phyloP scores from a whole-genome alignment of 2,329 filamentous ascomycete species.

The Parafenestella ontariensis region DNA sequence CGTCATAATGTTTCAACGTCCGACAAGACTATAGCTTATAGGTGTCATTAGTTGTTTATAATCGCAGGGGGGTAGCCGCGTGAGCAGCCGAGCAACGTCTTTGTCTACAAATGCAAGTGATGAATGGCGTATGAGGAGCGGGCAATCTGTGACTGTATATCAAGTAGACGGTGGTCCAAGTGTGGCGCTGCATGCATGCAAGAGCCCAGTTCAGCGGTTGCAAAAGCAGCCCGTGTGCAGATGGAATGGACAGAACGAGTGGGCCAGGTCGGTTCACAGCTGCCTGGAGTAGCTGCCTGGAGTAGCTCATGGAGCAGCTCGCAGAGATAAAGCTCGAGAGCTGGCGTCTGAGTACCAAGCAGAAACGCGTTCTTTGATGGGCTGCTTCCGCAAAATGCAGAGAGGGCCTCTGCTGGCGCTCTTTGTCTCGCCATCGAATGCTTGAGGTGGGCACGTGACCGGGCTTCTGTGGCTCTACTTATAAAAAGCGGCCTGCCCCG shows the following conservation, averaged over 20 bases:
- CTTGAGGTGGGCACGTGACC: neutral
- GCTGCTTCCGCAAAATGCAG: neutral
- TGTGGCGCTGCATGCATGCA: too few species aligned
- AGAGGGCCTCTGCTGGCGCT: neutral
- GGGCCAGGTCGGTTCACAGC: too few species aligned
- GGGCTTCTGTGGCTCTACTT: neutral
- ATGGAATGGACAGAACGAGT: neutral
- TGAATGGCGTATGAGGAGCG: neutral
- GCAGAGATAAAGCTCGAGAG: neutral
- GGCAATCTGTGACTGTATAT: neutral
- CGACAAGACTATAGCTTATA: neutral
- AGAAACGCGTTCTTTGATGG: neutral
- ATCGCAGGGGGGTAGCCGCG: too few species aligned
- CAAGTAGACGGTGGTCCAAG: too few species aligned
- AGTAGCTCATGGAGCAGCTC: neutral
- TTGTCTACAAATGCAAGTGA: neutral
- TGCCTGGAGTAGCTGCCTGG: neutral
- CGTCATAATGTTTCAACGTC: neutral
- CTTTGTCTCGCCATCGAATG: slow-evolving; percentile 1
- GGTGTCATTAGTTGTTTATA: neutral
- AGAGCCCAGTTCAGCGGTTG: too few species aligned
- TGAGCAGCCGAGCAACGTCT: too few species aligned
- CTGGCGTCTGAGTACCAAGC: neutral
- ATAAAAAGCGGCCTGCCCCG: slow-evolving; percentile 1
- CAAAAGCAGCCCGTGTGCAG: too few species aligned